phyloP scores from a whole-genome alignment of 2,329 filamentous ascomycete genomes.

The Periconia sp. region DNA sequence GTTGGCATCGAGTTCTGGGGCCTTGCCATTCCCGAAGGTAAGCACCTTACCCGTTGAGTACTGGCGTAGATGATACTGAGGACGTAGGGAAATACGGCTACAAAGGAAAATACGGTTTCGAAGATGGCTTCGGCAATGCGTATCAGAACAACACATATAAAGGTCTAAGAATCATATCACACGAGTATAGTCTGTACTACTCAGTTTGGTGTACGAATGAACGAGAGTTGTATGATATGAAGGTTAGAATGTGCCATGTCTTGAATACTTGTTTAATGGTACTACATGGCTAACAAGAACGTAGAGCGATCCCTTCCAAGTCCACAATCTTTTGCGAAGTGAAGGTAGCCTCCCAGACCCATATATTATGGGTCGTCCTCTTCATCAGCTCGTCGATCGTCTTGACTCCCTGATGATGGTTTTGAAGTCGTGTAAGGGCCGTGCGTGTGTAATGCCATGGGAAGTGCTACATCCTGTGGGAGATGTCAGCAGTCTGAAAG shows the following conservation, averaged over 20 bases:
- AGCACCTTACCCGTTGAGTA: too few relatives aligned
- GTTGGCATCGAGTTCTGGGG: slow-evolving; percentile 51
- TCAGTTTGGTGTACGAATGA: slow-evolving; percentile 73
- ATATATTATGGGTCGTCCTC: slow-evolving; percentile 14
- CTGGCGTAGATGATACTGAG: too few relatives aligned
- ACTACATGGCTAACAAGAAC: not conserved
- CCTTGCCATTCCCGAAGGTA: slow-evolving; percentile 31
- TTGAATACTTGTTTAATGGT: slow-evolving; percentile 18
- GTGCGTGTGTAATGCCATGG: slow-evolving; percentile 64
- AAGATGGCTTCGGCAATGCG: too few relatives aligned
- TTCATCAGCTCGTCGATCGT: slow-evolving; percentile 18
- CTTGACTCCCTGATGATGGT: slow-evolving; percentile 66
- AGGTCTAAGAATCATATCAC: slow-evolving; percentile 60
- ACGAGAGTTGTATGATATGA: slow-evolving; percentile 69
- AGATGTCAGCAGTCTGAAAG: slow-evolving; percentile 57
- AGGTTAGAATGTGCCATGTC: too few relatives aligned
- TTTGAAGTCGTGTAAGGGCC: slow-evolving; percentile 65
- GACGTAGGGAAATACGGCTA: slow-evolving; percentile 9
- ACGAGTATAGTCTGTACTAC: slow-evolving; percentile 67
- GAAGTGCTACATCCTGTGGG: slow-evolving; percentile 60
- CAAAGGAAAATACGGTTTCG: not conserved
- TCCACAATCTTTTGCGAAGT: slow-evolving; percentile 46
- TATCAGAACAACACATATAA: slow-evolving; percentile 65
- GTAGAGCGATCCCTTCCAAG: slow-evolving; percentile 36
- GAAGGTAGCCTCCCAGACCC: not conserved